Conservation (phyloP, 148 eudicot genomes). For the Chenopodium formosanum region DNA sequence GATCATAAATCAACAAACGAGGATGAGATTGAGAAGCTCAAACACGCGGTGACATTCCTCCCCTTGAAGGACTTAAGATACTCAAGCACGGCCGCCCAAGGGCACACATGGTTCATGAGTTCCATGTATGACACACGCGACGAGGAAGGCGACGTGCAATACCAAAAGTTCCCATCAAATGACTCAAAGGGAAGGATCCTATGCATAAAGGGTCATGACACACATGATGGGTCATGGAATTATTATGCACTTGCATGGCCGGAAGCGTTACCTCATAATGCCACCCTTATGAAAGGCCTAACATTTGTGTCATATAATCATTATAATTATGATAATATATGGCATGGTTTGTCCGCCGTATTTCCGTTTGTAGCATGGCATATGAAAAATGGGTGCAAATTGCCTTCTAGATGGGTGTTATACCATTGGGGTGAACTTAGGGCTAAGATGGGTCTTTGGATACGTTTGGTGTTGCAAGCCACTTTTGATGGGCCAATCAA, state of each 20-base stretch:
- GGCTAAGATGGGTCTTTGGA: conserved; percentile 50
- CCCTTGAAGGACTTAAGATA: conserved; percentile 71
- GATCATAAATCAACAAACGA: background rate
- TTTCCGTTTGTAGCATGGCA: conserved; percentile 75
- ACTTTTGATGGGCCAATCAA: conserved; percentile 43
- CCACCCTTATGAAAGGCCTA: conserved; percentile 50
- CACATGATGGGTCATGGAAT: conserved; percentile 72
- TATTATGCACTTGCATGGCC: conserved; percentile 74
- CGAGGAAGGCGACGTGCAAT: conserved; percentile 62
- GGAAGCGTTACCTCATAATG: conserved; percentile 49
- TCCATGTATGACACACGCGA: conserved; percentile 57
- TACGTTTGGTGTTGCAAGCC: conserved; percentile 50
- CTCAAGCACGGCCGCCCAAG: conserved; percentile 39
- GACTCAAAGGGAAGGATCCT: conserved; percentile 51
- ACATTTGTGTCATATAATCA: conserved; percentile 75
- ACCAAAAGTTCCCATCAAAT: conserved; percentile 61
- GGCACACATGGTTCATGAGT: conserved; percentile 97
- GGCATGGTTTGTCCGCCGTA: conserved; percentile 70
- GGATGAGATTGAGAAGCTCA: conserved; percentile 34
- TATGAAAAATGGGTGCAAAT: conserved; percentile 40
- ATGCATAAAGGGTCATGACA: conserved; percentile 63
- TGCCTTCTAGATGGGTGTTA: conserved; percentile 54
- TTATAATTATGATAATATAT: conserved; percentile 56
- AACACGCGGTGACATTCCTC: conserved; percentile 55
- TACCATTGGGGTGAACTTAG: conserved; percentile 81